Evolutionary conservation across 495 filamentous ascomycete genomes (phyloP).

Genomic region (Penicillium roqueforti): DNA sequence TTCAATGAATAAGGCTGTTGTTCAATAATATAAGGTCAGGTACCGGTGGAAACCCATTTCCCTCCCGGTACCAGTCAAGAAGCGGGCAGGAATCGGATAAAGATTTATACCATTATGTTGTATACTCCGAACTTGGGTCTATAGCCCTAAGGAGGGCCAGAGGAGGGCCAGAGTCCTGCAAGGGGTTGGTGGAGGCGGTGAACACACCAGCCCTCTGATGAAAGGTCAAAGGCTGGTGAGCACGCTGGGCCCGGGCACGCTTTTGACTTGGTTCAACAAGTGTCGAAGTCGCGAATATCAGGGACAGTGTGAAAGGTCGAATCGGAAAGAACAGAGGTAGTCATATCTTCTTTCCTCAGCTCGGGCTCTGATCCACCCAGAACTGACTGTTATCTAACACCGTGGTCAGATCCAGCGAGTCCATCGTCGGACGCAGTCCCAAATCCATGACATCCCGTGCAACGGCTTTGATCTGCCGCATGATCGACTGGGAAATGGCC

Average conservation of each 20-base stretch:
- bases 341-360: constrained; percentile 11
- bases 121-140: not conserved
- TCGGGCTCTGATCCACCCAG: constrained; percentile 32
- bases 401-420: constrained; percentile 38
- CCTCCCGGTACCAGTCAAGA: not conserved
- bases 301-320: not conserved
- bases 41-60: not conserved
- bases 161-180: not conserved
- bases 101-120: not conserved
- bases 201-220: not conserved
- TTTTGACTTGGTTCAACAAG: not conserved
- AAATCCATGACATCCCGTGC: constrained; percentile 46
- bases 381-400: constrained; percentile 39
- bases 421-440: constrained; percentile 41
- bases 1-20: not conserved
- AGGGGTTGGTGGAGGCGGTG: not conserved
- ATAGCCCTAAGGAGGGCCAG: not conserved
- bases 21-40: not conserved
- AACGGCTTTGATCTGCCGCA: constrained; percentile 63
- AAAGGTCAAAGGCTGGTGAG: not conserved
- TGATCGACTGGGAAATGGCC: constrained; percentile 69
- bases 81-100: not conserved
- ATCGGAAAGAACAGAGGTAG: not conserved
- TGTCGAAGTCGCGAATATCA: not conserved
- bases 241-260: no score